Conservation (phyloP, 306 rosid species). For the Casuarina glauca region DNA sequence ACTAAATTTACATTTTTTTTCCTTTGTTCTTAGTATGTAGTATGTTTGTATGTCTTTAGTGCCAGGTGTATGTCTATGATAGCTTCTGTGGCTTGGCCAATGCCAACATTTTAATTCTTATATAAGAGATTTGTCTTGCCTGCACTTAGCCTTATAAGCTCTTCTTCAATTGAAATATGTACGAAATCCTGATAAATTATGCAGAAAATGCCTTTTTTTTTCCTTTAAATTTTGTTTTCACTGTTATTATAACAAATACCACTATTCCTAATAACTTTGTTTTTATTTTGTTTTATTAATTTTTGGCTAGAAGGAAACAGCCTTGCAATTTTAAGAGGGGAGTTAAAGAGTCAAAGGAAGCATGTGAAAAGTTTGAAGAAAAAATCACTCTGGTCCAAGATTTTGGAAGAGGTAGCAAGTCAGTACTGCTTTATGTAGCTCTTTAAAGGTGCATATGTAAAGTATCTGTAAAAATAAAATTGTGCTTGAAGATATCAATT, state of each 20-base stretch:
- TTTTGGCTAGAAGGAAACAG: slow-evolving; percentile 72
- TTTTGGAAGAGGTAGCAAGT: slow-evolving; percentile 90
- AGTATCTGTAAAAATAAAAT: neutral
- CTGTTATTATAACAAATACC: slow-evolving; percentile 15
- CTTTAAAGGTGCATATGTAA: slow-evolving; percentile 22
- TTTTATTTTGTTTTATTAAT: slow-evolving; percentile 8
- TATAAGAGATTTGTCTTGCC: neutral
- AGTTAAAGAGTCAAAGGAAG: slow-evolving; percentile 94
- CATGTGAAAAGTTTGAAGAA: slow-evolving; percentile 90
- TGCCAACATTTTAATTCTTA: neutral
- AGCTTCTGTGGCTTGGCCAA: neutral
- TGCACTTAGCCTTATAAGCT: neutral
- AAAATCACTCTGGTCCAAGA: slow-evolving; percentile 93
- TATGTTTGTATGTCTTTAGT: neutral
- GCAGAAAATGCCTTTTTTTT: slow-evolving; percentile 8
- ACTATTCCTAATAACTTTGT: slow-evolving; percentile 24
- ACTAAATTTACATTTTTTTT: neutral
- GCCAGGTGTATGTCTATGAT: neutral
- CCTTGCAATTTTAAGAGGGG: slow-evolving; percentile 88
- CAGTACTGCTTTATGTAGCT: slow-evolving; percentile 18
- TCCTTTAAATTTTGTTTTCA: slow-evolving; percentile 1
- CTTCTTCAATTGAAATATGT: neutral
- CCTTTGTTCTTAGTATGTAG: neutral
- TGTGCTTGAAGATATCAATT: slow-evolving; percentile 10
- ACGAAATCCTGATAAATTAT: slow-evolving; percentile 15